Evolutionary conservation across 257 asterid species (phyloP), one percentile per base, ranked within the genome.

Genomic region (Voacanga thouarsii): DNA sequence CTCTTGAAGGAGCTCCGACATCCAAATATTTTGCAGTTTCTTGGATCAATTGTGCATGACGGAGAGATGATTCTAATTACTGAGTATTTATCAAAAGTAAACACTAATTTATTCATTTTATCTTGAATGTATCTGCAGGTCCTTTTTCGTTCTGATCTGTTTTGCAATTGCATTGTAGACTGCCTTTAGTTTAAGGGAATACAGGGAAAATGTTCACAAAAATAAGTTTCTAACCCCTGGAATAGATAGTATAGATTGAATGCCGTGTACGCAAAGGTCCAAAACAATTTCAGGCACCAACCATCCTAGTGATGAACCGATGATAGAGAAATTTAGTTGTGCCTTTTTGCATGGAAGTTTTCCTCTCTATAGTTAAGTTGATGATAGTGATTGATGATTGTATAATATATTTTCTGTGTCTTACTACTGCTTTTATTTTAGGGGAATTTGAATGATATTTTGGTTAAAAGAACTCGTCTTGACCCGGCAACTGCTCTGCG

Each of bases 21-120:
- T 82, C 93, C 93, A 61, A 89, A 89, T 79, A 89, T 89, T 72
- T 75, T 89, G 86, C 88, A 89, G 84, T 89, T 89, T 86, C 93
- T 89, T 65, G 93, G 93, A 67, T 89, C 93, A 26, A 85, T 86
- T 53, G 88, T 89, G 74, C 93, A 84, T 6, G 93, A 89, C 57
- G 91, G 88, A 72, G 90, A 89, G 77, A 89, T 87, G 89, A 89
- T 82, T 81, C 85, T 89, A 66, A 86, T 89, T 53, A 89, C 93
- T 6, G 93, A 89, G 79, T 75, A 89, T 82, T 84, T 89, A 81
- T 86, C 90, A 23, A 87, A 89, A 88, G 93, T 89, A 81, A 50
- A 57, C 72, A n/a, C 61, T 26, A 10, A 47, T 24, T 23, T 33
- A 12, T 28, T 21, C 49, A 21, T 67, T 67, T 11, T 12, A 39